Evolutionary conservation across 2,329 filamentous ascomycete genomes (phyloP).

Genomic region (Stromatinia cepivora): DNA sequence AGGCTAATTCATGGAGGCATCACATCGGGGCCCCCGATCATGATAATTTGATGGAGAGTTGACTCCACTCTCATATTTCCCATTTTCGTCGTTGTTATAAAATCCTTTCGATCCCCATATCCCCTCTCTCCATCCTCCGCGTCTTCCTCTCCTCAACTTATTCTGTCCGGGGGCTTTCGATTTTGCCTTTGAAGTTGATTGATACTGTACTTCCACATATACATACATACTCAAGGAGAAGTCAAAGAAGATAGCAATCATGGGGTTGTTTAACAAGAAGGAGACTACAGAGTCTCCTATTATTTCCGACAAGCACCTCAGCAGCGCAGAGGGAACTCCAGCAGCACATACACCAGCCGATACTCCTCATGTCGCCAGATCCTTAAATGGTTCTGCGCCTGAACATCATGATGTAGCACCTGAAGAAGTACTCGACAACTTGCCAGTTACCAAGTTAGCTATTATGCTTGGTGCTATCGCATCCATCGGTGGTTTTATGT

Average conservation of each 20-base stretch:
- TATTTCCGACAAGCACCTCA: conserved; percentile 24
- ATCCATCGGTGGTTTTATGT: conserved; percentile 58
- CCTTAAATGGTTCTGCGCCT: background rate
- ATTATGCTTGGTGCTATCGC: conserved; percentile 52
- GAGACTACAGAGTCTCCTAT: conserved; percentile 9
- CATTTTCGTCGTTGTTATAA: background rate
- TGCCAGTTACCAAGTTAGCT: conserved; percentile 44
- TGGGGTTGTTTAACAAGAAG: conserved; percentile 28
- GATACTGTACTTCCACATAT: background rate
- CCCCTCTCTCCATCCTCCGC: conserved; percentile 14
- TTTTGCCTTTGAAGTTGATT: conserved; percentile 8
- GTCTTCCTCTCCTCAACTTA: background rate
- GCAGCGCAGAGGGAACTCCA: conserved; percentile 22
- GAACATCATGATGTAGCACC: conserved; percentile 18
- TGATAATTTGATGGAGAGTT: conserved; percentile 1
- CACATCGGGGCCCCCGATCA: conserved; percentile 4
- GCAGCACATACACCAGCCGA: conserved; percentile 26
- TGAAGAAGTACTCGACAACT: conserved; percentile 20
- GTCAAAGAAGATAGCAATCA: background rate
- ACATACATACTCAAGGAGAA: background rate
- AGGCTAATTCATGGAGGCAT: conserved; percentile 12
- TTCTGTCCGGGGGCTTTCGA: conserved; percentile 8
- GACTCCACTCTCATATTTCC: conserved; percentile 1
- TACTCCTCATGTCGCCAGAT: conserved; percentile 21
- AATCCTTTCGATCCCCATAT: conserved; percentile 3